Evolutionary conservation across 495 filamentous ascomycete genomes (phyloP).

Genomic region (Hyaloscypha finlandica): DNA sequence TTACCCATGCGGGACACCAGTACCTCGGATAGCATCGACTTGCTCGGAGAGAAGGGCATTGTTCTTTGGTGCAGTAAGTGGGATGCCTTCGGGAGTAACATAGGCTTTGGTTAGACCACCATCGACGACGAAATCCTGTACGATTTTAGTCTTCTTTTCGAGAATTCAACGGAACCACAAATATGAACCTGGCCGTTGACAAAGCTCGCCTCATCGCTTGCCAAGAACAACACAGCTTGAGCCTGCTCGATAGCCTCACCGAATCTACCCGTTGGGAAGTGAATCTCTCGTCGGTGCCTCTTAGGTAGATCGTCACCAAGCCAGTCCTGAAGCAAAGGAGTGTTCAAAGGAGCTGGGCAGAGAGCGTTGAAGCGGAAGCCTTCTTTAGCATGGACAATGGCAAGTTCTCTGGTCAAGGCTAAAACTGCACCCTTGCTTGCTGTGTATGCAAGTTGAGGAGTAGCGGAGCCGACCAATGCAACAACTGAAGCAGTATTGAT

Average conservation of each 20-base stretch:
- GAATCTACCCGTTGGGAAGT: slow-evolving; percentile 94
- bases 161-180: not conserved
- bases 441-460: slow-evolving; percentile 93
- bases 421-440: slow-evolving; percentile 93
- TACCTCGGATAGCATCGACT: slow-evolving; percentile 34
- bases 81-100: slow-evolving; percentile 84
- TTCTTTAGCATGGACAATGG: slow-evolving; percentile 83
- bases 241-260: slow-evolving; percentile 96
- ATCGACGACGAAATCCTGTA: slow-evolving; percentile 89
- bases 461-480: slow-evolving; percentile 88
- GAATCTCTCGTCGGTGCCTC: slow-evolving; percentile 82
- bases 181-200: slow-evolving; percentile 66
- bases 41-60: slow-evolving; percentile 46
- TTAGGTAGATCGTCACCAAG: slow-evolving; percentile 87
- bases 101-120: slow-evolving; percentile 97
- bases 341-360: slow-evolving; percentile 92
- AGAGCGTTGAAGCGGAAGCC: slow-evolving; percentile 86
- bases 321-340: slow-evolving; percentile 88
- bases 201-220: slow-evolving; percentile 92
- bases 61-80: slow-evolving; percentile 71
- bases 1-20: slow-evolving; percentile 14
- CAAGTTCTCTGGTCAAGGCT: slow-evolving; percentile 78
- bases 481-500: slow-evolving; percentile 97
- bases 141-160: slow-evolving; percentile 15
- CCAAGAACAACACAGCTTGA: slow-evolving; percentile 89